Conservation (phyloP, 2,329 filamentous ascomycete species). For the Fusarium mexicanum region DNA sequence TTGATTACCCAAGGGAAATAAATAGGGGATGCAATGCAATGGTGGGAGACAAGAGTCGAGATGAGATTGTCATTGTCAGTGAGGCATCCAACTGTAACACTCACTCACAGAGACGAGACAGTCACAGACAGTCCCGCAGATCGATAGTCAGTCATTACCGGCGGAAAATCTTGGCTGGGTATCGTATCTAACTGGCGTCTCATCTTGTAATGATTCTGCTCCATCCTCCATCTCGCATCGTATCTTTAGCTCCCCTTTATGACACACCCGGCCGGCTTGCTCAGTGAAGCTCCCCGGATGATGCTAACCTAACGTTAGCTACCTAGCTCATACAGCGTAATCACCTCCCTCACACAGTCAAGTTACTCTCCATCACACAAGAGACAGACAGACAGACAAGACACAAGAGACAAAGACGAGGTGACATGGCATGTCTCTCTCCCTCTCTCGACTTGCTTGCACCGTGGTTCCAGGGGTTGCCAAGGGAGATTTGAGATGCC, state of each 20-base stretch:
- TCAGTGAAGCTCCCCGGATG: slow-evolving; percentile 29
- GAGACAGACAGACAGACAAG: not conserved
- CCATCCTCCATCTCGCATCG: slow-evolving; percentile 12
- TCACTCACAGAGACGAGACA: not conserved
- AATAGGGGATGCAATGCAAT: slow-evolving; percentile 14
- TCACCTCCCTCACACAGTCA: not conserved
- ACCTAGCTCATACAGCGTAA: slow-evolving; percentile 9
- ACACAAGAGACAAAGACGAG: not conserved
- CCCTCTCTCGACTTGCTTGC: not conserved
- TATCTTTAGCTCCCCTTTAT: slow-evolving; percentile 21
- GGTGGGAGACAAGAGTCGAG: slow-evolving; percentile 27
- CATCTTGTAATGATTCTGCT: slow-evolving; percentile 24
- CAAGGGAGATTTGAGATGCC: slow-evolving; percentile 30
- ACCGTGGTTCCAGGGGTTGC: slow-evolving; percentile 15
- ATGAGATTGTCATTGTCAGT: slow-evolving; percentile 11
- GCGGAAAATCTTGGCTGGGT: slow-evolving; percentile 25
- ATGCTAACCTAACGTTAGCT: slow-evolving; percentile 16
- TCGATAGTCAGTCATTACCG: slow-evolving; percentile 23
- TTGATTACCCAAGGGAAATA: not conserved
- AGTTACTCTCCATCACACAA: not conserved
- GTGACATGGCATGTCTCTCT: slow-evolving; percentile 26
- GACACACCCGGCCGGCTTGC: slow-evolving; percentile 25
- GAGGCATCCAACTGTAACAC: slow-evolving; percentile 3
- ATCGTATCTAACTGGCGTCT: slow-evolving; percentile 21
- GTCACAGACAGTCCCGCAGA: slow-evolving; percentile 7